Evolutionary conservation across 78 protist genomes (phyloP).

Genomic region (Dictyostelium discoideum): DNA sequence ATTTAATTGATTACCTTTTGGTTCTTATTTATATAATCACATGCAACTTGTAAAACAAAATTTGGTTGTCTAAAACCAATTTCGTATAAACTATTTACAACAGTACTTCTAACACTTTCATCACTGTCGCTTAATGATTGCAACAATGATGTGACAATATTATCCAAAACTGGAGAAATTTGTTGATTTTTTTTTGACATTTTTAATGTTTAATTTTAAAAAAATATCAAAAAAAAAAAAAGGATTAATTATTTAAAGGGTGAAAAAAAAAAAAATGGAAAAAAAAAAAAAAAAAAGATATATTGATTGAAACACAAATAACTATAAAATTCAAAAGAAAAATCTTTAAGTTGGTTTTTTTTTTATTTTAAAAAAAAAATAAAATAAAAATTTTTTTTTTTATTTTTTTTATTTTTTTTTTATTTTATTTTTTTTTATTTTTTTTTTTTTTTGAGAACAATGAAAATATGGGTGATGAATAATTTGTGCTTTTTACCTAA

Average conservation of each 20-base stretch:
- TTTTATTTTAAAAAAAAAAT: neutral
- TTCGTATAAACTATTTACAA: conserved; percentile 54
- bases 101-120: conserved; percentile 40
- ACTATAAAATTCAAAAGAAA: neutral
- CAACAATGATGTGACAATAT: conserved; percentile 52
- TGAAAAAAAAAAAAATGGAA: neutral
- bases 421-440: no score
- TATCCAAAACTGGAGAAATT: conserved; percentile 52
- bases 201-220: neutral
- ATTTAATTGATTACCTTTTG: conserved; percentile 33
- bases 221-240: neutral
- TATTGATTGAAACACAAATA: neutral
- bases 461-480: no score
- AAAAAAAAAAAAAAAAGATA: neutral
- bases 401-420: no score
- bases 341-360: neutral
- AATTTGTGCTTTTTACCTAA: no score
- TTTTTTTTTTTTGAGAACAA: no score
- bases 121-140: conserved; percentile 48
- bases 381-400: no score
- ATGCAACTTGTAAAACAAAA: conserved; percentile 30
- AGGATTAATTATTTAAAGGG: neutral
- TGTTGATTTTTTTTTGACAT: conserved; percentile 12
- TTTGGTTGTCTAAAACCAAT: conserved; percentile 79
- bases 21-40: conserved; percentile 56